Evolutionary conservation across 208 protist species (phyloP).

Genomic region (Crithidia mellificae): DNA sequence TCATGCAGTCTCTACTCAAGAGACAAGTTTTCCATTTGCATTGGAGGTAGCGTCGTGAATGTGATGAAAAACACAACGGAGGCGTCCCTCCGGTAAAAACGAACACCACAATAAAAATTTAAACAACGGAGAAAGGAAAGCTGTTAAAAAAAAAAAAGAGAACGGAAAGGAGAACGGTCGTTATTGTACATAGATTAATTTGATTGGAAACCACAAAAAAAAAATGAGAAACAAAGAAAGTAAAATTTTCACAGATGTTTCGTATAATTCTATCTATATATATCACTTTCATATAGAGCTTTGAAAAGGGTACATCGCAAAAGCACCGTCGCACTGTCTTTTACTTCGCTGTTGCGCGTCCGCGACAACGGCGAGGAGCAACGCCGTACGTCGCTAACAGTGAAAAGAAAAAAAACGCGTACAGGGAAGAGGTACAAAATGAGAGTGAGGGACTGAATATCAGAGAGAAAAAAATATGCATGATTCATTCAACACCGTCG

Average conservation of each 20-base stretch:
- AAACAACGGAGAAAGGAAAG: too few species aligned
- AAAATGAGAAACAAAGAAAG: not conserved
- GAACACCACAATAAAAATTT: too few species aligned
- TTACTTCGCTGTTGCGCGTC: not conserved
- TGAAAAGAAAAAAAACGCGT: not conserved
- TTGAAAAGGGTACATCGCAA: not conserved
- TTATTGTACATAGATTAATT: slow-evolving; percentile 17
- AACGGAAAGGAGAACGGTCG: not conserved
- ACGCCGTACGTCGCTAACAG: not conserved
- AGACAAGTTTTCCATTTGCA: too few species aligned
- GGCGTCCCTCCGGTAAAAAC: too few species aligned
- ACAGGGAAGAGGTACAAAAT: not conserved
- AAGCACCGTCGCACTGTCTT: not conserved
- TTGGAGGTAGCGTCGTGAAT: not conserved
- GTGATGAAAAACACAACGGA: slow-evolving; percentile 22
- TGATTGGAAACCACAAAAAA: not conserved
- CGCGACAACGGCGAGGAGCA: not conserved
- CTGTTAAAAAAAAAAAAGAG: not conserved
- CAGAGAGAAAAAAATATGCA: slow-evolving; percentile 1
- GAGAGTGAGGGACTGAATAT: too few species aligned
- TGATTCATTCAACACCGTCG: too few species aligned
- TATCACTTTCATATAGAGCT: not conserved
- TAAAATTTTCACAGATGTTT: not conserved
- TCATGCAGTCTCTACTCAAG: not conserved
- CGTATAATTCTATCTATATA: not conserved